phyloP scores from a whole-genome alignment of 441 rosid species.

The Mallotus japonicus region DNA sequence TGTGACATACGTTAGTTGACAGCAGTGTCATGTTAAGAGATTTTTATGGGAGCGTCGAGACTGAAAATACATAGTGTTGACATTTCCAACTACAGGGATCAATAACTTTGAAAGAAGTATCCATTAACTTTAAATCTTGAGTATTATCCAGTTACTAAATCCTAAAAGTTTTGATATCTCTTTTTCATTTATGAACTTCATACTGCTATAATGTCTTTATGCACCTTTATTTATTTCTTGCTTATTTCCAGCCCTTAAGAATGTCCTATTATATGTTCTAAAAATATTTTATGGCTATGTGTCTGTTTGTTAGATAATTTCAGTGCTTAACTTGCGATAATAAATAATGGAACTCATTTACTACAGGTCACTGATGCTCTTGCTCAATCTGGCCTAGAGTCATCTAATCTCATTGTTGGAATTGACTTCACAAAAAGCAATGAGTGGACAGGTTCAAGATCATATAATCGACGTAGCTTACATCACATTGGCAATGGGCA shows the following conservation, averaged over 20 bases:
- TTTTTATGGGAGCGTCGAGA: not conserved
- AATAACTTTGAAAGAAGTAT: slow-evolving; percentile 1
- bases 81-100: slow-evolving; percentile 10
- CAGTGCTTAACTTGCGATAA: not conserved
- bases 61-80: not conserved
- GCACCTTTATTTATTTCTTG: not conserved
- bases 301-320: slow-evolving; percentile 10
- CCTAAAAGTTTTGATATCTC: not conserved
- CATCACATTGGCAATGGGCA: slow-evolving; percentile 56
- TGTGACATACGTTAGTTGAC: not conserved
- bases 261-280: not conserved
- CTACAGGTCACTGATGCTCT: slow-evolving; percentile 77
- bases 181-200: not conserved
- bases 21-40: not conserved
- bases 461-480: slow-evolving; percentile 61
- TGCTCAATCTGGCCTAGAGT: slow-evolving; percentile 78
- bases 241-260: not conserved
- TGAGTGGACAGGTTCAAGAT: slow-evolving; percentile 87
- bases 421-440: slow-evolving; percentile 95
- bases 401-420: slow-evolving; percentile 89
- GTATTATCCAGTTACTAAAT: not conserved
- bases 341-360: slow-evolving; percentile 18
- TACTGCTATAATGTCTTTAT: not conserved
- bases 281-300: not conserved
- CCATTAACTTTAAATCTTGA: slow-evolving; percentile 2